Conservation (phyloP, 148 eudicot genomes). For the Vaccinium corymbosum region DNA sequence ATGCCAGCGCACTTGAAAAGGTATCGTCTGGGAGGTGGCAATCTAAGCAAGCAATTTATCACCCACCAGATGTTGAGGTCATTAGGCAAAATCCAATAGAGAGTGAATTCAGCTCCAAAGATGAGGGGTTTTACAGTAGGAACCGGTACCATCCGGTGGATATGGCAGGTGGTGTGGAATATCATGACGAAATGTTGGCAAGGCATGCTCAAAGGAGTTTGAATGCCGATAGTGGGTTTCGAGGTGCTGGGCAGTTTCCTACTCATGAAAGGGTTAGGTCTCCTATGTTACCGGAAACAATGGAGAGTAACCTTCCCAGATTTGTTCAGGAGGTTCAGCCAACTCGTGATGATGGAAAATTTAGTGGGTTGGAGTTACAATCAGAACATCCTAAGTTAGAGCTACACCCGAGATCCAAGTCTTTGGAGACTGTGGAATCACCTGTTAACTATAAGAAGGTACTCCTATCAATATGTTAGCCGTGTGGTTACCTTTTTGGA, state of each 20-base stretch:
- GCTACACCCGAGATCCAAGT: conserved; percentile 77
- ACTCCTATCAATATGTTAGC: background rate
- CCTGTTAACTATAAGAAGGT: conserved; percentile 57
- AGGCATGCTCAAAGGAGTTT: conserved; percentile 49
- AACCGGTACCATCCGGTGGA: conserved; percentile 20
- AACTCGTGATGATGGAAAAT: conserved; percentile 29
- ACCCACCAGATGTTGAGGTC: conserved; percentile 56
- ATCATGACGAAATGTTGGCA: conserved; percentile 33
- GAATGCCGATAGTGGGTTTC: conserved; percentile 36
- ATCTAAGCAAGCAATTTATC: conserved; percentile 46
- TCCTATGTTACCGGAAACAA: conserved; percentile 27
- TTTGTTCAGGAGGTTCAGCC: conserved; percentile 39
- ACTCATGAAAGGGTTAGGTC: conserved; percentile 40
- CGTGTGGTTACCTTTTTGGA: background rate
- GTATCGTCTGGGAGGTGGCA: conserved; percentile 94
- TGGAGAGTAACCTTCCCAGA: conserved; percentile 33
- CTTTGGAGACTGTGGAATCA: conserved; percentile 50
- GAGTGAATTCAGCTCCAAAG: conserved; percentile 28
- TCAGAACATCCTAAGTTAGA: conserved; percentile 70
- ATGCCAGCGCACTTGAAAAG: conserved; percentile 92
- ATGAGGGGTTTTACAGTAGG: conserved; percentile 20
- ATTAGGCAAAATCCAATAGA: conserved; percentile 49
- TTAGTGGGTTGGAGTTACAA: conserved; percentile 32
- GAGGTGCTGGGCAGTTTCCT: conserved; percentile 36
- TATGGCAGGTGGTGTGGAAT: conserved; percentile 29